phyloP scores from a whole-genome alignment of 2,329 filamentous ascomycete genomes.

The Stenocarpella maydis region DNA sequence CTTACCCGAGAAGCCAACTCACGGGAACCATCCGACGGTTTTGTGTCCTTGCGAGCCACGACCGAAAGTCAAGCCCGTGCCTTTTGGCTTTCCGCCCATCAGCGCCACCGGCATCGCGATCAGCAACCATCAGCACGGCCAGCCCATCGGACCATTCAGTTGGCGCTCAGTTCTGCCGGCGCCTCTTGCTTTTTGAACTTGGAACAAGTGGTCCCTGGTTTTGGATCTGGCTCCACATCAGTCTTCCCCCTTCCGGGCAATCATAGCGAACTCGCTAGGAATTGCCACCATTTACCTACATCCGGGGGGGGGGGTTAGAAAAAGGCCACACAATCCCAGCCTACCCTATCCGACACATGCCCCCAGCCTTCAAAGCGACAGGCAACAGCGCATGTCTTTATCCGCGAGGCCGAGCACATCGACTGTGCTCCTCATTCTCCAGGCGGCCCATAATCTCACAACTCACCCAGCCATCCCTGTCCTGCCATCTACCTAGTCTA shows the following conservation, averaged over 20 bases:
- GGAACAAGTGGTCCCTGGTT: conserved; percentile 10
- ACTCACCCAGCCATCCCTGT: conserved; percentile 15
- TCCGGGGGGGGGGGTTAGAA: not conserved
- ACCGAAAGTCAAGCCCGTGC: conserved; percentile 18
- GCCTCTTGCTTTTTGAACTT: conserved; percentile 15
- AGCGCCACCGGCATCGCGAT: conserved; percentile 4
- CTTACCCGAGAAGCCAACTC: not conserved
- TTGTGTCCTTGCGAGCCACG: conserved; percentile 3
- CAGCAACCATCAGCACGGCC: not conserved
- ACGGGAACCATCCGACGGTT: not conserved
- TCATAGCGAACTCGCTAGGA: conserved; percentile 3
- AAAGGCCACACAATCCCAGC: conserved; percentile 17
- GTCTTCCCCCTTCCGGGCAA: conserved; percentile 5
- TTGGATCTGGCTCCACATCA: conserved; percentile 20
- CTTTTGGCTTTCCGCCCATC: conserved; percentile 8
- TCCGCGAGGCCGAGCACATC: conserved; percentile 6
- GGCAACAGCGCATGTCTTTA: conserved; percentile 10
- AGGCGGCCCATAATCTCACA: conserved; percentile 8
- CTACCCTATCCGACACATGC: not conserved
- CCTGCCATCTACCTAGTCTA: not conserved
- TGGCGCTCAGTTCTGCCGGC: conserved; percentile 23
- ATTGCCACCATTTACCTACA: not conserved
- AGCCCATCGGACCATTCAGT: conserved; percentile 10
- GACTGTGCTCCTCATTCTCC: not conserved
- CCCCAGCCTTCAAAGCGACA: not conserved